Base-by-base conservation (phyloP, 768 basidiomycete genomes). In the Termitomyces eurrhizus region DNA sequence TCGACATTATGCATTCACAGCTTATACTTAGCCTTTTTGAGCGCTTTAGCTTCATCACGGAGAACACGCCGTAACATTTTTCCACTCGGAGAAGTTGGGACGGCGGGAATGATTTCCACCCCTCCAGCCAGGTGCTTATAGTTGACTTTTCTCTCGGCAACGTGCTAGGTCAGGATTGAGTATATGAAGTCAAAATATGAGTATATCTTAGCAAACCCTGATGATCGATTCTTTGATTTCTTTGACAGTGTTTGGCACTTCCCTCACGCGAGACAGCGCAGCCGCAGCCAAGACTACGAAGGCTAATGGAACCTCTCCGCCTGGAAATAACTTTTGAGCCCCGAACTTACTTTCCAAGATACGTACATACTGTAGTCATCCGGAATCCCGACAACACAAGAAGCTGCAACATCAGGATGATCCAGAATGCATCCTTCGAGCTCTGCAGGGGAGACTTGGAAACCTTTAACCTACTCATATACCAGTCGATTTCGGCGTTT, bases 381-480 rank as follows among this genome's bases (percentile, higher is more conserved):
- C 8, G 82, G 83, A 36, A 87, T 66, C 0, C 86, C 83, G 18
- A 90, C 82, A 2, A 90, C 87, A 63, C 88, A 88, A 2, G 77
- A 77, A 46, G 87, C 82, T 4, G 77, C 75, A 26, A 89, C 81
- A 64, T 87, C 86, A 0, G 79, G 71, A 63, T 89, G 84, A 48
- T 75, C 79, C 29, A 88, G 69, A n/a, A 88, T 66, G 60, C 85
- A 85, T 21, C 82, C 88, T 66, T 89, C 88, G 9, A 89, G 75
- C 63, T 89, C 88, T 4, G 89, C 87, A 2, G 88, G 89, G 1
- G 89, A 86, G 1, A 90, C 88, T 67, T 90, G 88, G 68, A 86
- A 87, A 2, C 89, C 89, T 66, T 74, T 80, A 46, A 87, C 84
- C 74, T 88, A 77, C 36, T 80, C 70, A 16, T 75, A 74, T 70